Conservation (phyloP, 768 basidiomycete species). For the Tylopilus sp. region DNA sequence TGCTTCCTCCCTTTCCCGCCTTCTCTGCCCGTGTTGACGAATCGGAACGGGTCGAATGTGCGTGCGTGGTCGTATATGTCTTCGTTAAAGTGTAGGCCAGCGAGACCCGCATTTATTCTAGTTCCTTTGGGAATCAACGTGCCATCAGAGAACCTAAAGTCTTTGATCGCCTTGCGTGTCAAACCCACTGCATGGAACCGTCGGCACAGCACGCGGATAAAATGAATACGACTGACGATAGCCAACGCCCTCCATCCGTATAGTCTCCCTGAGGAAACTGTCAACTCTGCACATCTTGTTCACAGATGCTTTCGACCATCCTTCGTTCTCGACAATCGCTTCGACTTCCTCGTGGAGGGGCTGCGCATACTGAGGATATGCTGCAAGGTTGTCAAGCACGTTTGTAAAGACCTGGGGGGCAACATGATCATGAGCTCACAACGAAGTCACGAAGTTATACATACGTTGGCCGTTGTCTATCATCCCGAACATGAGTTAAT, state of each 20-base stretch:
- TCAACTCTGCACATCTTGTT: background rate
- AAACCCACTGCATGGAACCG: constrained; percentile 21
- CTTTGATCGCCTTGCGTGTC: constrained; percentile 29
- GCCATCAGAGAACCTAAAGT: constrained; percentile 38
- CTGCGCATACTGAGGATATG: background rate
- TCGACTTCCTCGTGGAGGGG: background rate
- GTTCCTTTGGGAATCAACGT: constrained; percentile 35
- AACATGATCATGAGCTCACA: no score
- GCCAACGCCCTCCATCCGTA: background rate
- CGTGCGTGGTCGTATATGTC: constrained; percentile 32
- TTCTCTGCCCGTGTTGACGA: constrained; percentile 33
- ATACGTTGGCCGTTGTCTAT: background rate
- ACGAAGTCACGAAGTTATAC: background rate
- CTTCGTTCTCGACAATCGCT: background rate
- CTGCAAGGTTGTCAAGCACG: background rate
- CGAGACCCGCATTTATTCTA: constrained; percentile 10
- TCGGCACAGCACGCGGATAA: no score
- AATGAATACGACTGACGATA: constrained; percentile 1
- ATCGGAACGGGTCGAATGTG: constrained; percentile 48
- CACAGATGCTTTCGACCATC: background rate
- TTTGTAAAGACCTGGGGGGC: background rate
- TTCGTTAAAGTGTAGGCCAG: constrained; percentile 20
- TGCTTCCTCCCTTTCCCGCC: constrained; percentile 32
- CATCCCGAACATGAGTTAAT: no score
- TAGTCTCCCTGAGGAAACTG: background rate